These are phyloP conservation scores for Agaricus subrufescens DNA, from an alignment of 768 basidiomycete genomes.

Conservation along the genomic window DNA sequence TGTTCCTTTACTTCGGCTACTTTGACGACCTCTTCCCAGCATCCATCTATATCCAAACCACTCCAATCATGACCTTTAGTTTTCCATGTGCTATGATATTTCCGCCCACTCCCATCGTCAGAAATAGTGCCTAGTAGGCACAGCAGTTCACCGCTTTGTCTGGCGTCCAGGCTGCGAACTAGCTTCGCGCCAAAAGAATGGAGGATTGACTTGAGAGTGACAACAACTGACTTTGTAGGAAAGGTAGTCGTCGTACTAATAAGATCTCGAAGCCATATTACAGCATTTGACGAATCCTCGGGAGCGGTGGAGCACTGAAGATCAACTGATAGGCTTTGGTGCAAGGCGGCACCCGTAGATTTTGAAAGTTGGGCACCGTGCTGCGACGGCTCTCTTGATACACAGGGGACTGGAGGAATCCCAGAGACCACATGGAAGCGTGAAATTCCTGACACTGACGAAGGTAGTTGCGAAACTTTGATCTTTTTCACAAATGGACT, in stretches of 20 bases:
- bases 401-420: not conserved
- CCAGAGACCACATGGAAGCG: not conserved
- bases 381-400: not conserved
- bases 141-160: slow-evolving; percentile 3
- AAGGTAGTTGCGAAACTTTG: not conserved
- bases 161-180: not conserved
- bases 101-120: not conserved
- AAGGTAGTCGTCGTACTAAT: not conserved
- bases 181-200: not conserved
- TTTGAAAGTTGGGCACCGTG: not conserved
- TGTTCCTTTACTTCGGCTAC: slow-evolving; percentile 40
- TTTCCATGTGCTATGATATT: not conserved
- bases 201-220: not conserved
- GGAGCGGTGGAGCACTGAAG: not conserved
- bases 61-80: not conserved
- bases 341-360: not conserved
- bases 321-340: not conserved
- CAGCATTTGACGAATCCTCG: not conserved
- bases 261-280: not conserved
- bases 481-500: not conserved
- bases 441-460: not conserved
- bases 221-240: not conserved
- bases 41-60: slow-evolving; percentile 11
- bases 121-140: slow-evolving; percentile 8
- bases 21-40: slow-evolving; percentile 48